Evolutionary conservation across 2,329 filamentous ascomycete species (phyloP).

Genomic region (Colletotrichum tabaci): DNA sequence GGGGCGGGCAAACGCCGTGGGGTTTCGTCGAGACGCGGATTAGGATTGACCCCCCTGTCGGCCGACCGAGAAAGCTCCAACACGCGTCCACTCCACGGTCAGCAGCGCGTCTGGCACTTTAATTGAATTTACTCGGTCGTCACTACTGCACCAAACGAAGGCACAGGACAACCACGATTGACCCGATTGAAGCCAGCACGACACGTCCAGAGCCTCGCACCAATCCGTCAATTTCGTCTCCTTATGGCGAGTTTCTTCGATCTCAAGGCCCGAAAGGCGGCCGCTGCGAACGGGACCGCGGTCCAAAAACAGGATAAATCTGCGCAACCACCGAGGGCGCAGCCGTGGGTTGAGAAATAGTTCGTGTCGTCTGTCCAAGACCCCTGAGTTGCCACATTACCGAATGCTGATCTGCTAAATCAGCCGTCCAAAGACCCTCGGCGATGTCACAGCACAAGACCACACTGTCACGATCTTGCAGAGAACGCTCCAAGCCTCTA

Average conservation of each 20-base stretch:
- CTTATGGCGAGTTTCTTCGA: constrained; percentile 94
- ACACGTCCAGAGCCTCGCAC: neutral
- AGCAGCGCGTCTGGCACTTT: constrained; percentile 35
- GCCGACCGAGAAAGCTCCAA: constrained; percentile 21
- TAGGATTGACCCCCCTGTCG: constrained; percentile 24
- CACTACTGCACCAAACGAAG: constrained; percentile 11
- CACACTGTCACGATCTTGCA: constrained; percentile 95
- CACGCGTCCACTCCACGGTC: constrained; percentile 33
- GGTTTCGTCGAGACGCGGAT: constrained; percentile 4
- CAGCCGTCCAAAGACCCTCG: constrained; percentile 93
- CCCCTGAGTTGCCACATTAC: neutral
- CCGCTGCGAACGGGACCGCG: constrained; percentile 73
- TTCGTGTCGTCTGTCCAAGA: constrained; percentile 58
- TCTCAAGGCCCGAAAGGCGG: constrained; percentile 89
- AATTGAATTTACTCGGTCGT: constrained; percentile 36
- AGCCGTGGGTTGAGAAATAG: constrained; percentile 99
- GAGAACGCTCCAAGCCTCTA: constrained; percentile 93
- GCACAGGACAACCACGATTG: neutral
- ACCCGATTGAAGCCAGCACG: neutral
- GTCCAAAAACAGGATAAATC: constrained; percentile 76
- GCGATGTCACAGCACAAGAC: constrained; percentile 97
- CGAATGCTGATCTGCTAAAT: constrained; percentile 47
- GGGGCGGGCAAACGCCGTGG: constrained; percentile 31
- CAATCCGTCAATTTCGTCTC: neutral
- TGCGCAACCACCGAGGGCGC: constrained; percentile 74